Evolutionary conservation across 1,139 yeast species (phyloP).

Genomic region (Arxiozyma telluris): DNA sequence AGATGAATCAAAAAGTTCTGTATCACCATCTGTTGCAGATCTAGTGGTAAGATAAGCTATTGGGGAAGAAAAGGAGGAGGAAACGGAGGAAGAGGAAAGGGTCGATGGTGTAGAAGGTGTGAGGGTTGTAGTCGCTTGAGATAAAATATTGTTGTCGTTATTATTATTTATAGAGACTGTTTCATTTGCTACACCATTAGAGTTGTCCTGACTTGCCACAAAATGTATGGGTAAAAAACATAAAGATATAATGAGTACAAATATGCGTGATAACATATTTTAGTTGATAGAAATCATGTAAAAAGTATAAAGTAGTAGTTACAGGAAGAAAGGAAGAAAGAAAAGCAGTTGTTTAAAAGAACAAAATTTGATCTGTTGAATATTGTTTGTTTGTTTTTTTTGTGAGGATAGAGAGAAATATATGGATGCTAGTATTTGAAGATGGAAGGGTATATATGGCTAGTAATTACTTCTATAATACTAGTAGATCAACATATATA

Average conservation of each 20-base stretch:
- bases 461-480: neutral
- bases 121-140: neutral
- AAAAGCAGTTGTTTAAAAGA: neutral
- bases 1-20: neutral
- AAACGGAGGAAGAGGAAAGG: constrained; percentile 18
- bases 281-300: neutral
- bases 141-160: neutral
- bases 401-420: neutral
- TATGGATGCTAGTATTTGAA: neutral
- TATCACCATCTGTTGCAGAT: neutral
- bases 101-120: constrained; percentile 16
- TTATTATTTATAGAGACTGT: neutral
- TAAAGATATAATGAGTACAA: neutral
- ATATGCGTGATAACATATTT: neutral
- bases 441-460: too few species aligned
- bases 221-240: neutral
- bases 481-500: too few species aligned
- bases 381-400: too few species aligned
- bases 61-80: constrained; percentile 11
- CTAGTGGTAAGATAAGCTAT: neutral
- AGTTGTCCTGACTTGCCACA: neutral
- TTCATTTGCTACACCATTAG: neutral
- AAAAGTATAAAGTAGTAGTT: too few species aligned
- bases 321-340: too few species aligned
- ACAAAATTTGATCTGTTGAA: neutral